Evolutionary conservation across 352 stramenopile species (phyloP), one percentile per base, ranked within the genome.

Genomic region (Halophytophthora polymorphica): DNA sequence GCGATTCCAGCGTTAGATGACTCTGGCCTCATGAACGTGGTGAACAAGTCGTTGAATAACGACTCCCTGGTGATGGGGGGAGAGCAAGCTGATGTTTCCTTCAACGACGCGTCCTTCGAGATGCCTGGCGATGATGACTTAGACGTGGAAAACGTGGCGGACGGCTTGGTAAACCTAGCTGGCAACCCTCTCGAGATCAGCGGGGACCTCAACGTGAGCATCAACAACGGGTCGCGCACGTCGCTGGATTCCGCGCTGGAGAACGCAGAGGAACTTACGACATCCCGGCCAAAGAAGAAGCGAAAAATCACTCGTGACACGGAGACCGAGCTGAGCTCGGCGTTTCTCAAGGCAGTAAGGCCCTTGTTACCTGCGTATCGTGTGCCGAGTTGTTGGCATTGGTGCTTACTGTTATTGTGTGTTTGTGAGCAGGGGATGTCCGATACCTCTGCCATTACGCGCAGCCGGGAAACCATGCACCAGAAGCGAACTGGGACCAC

Each of bases 301-400:
- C 80, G 85, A 14, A 88, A 87, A 43, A 86, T 95, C 33, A 71
- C 63, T 33, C 85, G 80, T 18, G 85, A 95, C 53, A 89, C 63
- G 14, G 73, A 88, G 17, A 95, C 79, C 6, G 79, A 95, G 49
- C 55, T 95, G 14, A 89, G 68, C 25, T 90, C 83, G n/a, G 51
- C 73, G 2, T 66, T 80, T 34, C 58, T 93, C 50, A 93, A 93
- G 47, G 69, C 91, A 53, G 75, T 75, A 36, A 8, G 28, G 11
- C n/a, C 11, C 6, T 22, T 31, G n/a, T 17, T 47, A 14, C 11
- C 48, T 29, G 31, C 15, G n/a, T 33, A 14, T 10, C 19, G 14
- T 50, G 18, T 35, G 53, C 4, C 22, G 15, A 6, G 23, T 22
- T 38, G 12, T 12, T 13, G 6, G 22, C 15, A 48, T 35, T 23